Conservation (phyloP, 495 filamentous ascomycete genomes). For the Lepraria neglecta region DNA sequence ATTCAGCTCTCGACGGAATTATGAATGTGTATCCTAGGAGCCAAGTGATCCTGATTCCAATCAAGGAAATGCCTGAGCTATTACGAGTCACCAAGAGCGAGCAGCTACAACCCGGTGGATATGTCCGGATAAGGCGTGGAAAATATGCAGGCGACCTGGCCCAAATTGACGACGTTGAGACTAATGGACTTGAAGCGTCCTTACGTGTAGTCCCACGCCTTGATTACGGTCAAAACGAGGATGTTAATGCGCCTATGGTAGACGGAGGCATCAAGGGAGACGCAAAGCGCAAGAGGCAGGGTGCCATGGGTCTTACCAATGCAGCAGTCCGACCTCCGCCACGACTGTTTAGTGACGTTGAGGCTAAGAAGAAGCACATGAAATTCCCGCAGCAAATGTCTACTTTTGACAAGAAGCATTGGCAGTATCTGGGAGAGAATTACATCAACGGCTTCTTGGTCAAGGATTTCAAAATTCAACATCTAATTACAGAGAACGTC, state of each 20-base stretch:
- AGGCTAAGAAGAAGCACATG: constrained; percentile 81
- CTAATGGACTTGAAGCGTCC: constrained; percentile 81
- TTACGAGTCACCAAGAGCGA: constrained; percentile 81
- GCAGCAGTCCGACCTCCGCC: constrained; percentile 65
- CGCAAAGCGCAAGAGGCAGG: constrained; percentile 72
- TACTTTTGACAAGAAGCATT: constrained; percentile 61
- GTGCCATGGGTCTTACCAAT: constrained; percentile 37
- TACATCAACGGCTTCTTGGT: constrained; percentile 91
- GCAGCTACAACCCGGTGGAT: constrained; percentile 78
- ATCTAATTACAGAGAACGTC: constrained; percentile 75
- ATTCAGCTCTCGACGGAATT: constrained; percentile 72
- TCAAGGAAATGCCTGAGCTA: constrained; percentile 96
- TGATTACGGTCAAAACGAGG: constrained; percentile 85
- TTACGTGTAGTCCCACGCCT: constrained; percentile 83
- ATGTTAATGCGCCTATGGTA: constrained; percentile 52
- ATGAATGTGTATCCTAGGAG: constrained; percentile 77
- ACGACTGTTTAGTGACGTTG: constrained; percentile 85
- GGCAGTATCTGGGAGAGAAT: constrained; percentile 75
- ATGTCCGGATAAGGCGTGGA: constrained; percentile 80
- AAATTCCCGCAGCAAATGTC: constrained; percentile 56
- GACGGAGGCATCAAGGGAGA: constrained; percentile 33
- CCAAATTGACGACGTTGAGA: constrained; percentile 87
- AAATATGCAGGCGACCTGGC: constrained; percentile 88
- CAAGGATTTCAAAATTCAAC: constrained; percentile 87
- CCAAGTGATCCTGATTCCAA: constrained; percentile 80